Evolutionary conservation across 2,329 filamentous ascomycete genomes (phyloP), one percentile per base, ranked within the genome.

Genomic region (Microsporum ferrugineum): DNA sequence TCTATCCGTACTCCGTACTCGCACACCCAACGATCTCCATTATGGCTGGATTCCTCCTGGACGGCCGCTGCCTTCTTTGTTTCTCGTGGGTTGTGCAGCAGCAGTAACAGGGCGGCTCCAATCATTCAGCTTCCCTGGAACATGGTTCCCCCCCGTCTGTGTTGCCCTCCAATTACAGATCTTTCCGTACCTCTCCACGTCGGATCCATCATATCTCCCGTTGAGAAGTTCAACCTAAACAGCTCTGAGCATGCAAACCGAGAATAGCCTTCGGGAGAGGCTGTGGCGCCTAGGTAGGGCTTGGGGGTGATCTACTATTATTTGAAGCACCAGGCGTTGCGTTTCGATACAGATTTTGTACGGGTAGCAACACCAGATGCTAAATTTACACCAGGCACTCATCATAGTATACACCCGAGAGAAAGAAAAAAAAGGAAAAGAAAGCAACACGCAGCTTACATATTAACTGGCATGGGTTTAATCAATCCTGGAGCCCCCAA

Each of bases 1-100:
- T 47, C 43, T 17, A 47, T 23, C 17, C 17, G 17, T 23, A 23
- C 17, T 23, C 17, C 17, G 17, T 23, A 23, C 14, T 17, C 36
- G 49, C 49, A 34, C 49, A 31, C 14, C 49, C 49, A 55, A 55
- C 49, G 49, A 36, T 57, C 55, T 43, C 55, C 55, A 43, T 57
- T 17, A 17, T 17, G 29, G 36, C 55, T 34, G 12, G 55, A 43
- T 14, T 29, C 31, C 38, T 34, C 55, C 34, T 57, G 36, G 36
- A 23, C 17, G 3, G 5, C 17, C 23, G 10, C 29, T 34, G 34
- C 55, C 41, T 57, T 57, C 34, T 57, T 57, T 57, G 55, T 57
- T 57, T 57, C 55, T 57, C 39, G 36, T 57, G 55, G 36, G 55
- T 57, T 57, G 55, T 14, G 55, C 55, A 57, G 55, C 55, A 57